phyloP scores from a whole-genome alignment of 2,329 filamentous ascomycete species.

The Malbranchea zuffiana region DNA sequence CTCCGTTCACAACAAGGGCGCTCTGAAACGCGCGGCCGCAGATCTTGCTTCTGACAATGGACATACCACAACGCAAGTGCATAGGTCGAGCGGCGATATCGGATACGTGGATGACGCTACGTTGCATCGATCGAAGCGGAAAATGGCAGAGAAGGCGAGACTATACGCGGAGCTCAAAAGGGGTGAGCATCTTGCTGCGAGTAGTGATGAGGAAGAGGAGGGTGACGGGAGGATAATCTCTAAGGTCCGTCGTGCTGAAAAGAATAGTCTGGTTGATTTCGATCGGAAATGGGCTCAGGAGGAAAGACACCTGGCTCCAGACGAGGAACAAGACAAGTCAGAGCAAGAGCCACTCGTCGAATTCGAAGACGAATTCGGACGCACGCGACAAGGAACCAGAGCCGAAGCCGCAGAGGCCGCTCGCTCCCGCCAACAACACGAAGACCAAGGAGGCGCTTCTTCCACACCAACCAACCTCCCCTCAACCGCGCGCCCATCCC shows the following conservation, averaged over 20 bases:
- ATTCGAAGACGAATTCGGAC: slow-evolving; percentile 84
- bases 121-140: slow-evolving; percentile 58
- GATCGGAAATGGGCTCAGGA: slow-evolving; percentile 87
- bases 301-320: slow-evolving; percentile 33
- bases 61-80: slow-evolving; percentile 48
- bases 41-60: slow-evolving; percentile 47
- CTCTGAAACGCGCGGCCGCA: slow-evolving; percentile 51
- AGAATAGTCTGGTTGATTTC: slow-evolving; percentile 69
- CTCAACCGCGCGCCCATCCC: slow-evolving; percentile 34
- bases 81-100: slow-evolving; percentile 49
- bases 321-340: slow-evolving; percentile 26
- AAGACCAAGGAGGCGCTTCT: slow-evolving; percentile 13
- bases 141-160: slow-evolving; percentile 82
- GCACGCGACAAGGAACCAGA: slow-evolving; percentile 61
- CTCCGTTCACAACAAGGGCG: slow-evolving; percentile 51
- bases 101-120: slow-evolving; percentile 48
- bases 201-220: slow-evolving; percentile 27
- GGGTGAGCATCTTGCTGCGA: slow-evolving; percentile 60
- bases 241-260: slow-evolving; percentile 14
- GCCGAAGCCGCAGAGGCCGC: slow-evolving; percentile 56
- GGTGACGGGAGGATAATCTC: slow-evolving; percentile 12
- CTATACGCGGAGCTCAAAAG: slow-evolving; percentile 83
- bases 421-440: slow-evolving; percentile 16
- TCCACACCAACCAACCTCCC: slow-evolving; percentile 18
- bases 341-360: slow-evolving; percentile 59